These are phyloP conservation scores for Asterochloris sp. DNA, from an alignment of 139 green algal species.

Conservation along the genomic window DNA sequence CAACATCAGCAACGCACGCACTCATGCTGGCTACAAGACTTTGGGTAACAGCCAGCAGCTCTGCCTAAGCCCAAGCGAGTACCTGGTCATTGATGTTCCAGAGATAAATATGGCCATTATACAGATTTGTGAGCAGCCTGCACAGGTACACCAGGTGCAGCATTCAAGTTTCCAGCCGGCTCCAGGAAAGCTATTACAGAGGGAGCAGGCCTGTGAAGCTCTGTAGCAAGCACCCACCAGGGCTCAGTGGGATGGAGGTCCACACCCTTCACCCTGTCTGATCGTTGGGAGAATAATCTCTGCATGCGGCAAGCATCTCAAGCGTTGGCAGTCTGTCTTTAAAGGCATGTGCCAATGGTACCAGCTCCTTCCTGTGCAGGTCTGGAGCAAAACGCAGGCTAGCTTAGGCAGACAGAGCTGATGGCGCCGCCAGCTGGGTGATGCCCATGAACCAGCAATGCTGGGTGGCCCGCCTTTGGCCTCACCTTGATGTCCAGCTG, in stretches of 20 bases:
- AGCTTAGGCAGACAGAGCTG: no score
- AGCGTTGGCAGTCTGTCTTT: no score
- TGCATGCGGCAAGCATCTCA: slow-evolving; percentile 34
- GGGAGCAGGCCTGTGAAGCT: not conserved
- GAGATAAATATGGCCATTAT: slow-evolving; percentile 96
- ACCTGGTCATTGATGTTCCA: slow-evolving; percentile 91
- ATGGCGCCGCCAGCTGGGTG: no score
- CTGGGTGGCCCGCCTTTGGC: not conserved
- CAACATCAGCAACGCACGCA: not conserved
- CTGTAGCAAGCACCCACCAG: slow-evolving; percentile 63
- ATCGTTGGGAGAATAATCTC: slow-evolving; percentile 89
- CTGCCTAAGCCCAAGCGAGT: not conserved
- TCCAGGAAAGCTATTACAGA: not conserved
- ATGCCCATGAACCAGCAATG: not conserved
- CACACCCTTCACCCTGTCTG: slow-evolving; percentile 96
- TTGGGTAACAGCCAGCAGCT: no score
- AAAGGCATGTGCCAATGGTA: no score
- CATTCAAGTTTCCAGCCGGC: not conserved
- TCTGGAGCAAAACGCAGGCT: not conserved
- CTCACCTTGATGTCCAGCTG: slow-evolving; percentile 90
- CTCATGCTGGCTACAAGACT: not conserved
- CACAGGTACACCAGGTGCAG: not conserved
- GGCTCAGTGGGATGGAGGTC: slow-evolving; percentile 98
- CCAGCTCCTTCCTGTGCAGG: no score
- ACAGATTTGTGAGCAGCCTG: slow-evolving; percentile 94